Conservation (phyloP, 768 basidiomycete species). For the Albatrellus ellisii region DNA sequence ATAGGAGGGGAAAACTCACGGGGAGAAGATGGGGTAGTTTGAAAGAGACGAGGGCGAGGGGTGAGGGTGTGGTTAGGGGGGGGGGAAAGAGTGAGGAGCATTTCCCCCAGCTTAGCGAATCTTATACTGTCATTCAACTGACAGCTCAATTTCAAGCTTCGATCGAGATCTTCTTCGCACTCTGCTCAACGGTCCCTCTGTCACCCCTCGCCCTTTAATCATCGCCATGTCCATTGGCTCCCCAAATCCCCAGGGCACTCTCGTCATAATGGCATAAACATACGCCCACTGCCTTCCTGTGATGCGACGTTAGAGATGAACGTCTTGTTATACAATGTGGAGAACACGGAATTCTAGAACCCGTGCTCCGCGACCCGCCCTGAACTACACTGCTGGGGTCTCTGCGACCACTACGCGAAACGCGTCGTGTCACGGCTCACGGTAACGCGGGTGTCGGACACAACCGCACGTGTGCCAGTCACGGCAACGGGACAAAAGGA, state of each 20-base stretch:
- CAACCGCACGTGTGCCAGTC: neutral
- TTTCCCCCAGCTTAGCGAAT: slow-evolving; percentile 8
- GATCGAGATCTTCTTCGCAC: slow-evolving; percentile 14
- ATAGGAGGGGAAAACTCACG: slow-evolving; percentile 1
- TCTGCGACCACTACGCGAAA: neutral
- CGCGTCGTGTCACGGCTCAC: neutral
- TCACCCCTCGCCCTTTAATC: neutral
- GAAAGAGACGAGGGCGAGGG: slow-evolving; percentile 9
- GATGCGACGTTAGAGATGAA: too few relatives aligned
- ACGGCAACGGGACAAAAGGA: too few relatives aligned
- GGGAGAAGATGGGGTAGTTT: slow-evolving; percentile 2
- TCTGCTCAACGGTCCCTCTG: neutral
- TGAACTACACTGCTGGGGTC: too few relatives aligned
- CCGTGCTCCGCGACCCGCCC: too few relatives aligned
- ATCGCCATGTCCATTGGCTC: neutral
- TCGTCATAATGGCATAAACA: too few relatives aligned
- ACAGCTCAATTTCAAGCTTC: slow-evolving; percentile 11
- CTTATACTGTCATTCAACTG: slow-evolving; percentile 12
- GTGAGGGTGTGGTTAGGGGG: slow-evolving; percentile 15
- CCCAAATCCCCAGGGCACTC: neutral
- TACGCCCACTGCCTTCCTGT: too few relatives aligned
- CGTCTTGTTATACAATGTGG: too few relatives aligned
- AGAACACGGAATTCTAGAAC: too few relatives aligned
- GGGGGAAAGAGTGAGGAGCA: slow-evolving; percentile 17
- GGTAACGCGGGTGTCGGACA: neutral